Conservation (phyloP, 441 rosid species). For the Euphorbia schlechtendalii region DNA sequence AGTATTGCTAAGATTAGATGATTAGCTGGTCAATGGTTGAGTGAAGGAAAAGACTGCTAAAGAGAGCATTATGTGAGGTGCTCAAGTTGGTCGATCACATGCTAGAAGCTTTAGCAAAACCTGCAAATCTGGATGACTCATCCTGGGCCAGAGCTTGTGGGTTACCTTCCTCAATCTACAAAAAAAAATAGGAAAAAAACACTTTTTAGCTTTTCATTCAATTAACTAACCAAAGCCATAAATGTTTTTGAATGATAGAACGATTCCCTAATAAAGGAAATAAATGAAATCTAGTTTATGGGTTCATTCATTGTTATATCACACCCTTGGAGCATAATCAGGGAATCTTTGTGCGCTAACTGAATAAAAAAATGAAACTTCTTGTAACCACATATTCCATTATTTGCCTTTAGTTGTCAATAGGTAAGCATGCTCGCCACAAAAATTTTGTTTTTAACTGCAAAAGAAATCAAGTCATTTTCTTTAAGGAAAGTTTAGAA, state of each 20-base stretch:
- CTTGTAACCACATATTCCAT: too few relatives aligned
- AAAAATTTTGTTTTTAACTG: background rate
- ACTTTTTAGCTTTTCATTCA: background rate
- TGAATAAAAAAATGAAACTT: too few relatives aligned
- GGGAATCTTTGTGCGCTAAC: too few relatives aligned
- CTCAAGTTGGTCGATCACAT: constrained; percentile 24
- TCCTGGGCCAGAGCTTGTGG: constrained; percentile 62
- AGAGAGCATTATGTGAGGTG: background rate
- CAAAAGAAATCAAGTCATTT: background rate
- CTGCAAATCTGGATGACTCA: constrained; percentile 51
- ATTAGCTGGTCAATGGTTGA: background rate
- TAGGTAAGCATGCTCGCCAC: background rate
- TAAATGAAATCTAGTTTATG: too few relatives aligned
- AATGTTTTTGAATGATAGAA: too few relatives aligned
- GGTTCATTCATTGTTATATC: background rate
- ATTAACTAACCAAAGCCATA: too few relatives aligned
- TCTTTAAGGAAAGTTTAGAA: background rate
- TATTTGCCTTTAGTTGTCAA: background rate
- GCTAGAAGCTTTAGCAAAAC: constrained; percentile 72
- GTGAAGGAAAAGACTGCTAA: background rate
- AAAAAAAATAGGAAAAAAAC: constrained; percentile 4
- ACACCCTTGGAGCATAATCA: too few relatives aligned
- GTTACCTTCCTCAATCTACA: constrained; percentile 74
- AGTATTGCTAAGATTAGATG: background rate
- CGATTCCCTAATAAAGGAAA: too few relatives aligned